These are phyloP conservation scores for Solanum chmielewskii DNA, from an alignment of 257 asterid genomes.

Conservation along the genomic window DNA sequence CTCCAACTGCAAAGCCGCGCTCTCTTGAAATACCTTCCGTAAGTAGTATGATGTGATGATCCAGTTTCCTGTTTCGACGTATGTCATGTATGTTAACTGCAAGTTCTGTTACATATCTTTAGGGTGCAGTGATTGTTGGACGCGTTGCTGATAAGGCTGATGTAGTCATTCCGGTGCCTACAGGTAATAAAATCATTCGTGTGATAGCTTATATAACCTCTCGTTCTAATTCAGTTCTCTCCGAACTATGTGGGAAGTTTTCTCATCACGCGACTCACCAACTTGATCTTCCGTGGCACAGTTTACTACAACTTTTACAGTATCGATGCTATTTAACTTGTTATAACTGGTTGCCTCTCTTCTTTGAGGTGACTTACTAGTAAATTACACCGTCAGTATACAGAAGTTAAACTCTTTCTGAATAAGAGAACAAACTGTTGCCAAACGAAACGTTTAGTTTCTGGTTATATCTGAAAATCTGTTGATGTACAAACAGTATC, in stretches of 20 bases:
- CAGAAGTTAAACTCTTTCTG: background rate
- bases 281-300: background rate
- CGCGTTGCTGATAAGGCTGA: constrained; percentile 65
- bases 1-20: constrained; percentile 50
- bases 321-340: background rate
- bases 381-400: background rate
- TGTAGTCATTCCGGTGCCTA: constrained; percentile 70
- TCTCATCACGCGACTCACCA: background rate
- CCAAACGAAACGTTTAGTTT: background rate
- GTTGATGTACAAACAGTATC: constrained; percentile 38
- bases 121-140: constrained; percentile 61
- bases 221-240: background rate
- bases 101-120: background rate
- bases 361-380: background rate
- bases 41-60: constrained; percentile 7
- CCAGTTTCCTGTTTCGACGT: background rate
- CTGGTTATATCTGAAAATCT: background rate
- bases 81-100: background rate
- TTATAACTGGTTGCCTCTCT: background rate
- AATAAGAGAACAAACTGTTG: background rate
- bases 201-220: background rate
- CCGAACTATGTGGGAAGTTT: background rate
- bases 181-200: constrained; percentile 30
- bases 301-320: background rate
- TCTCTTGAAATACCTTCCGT: constrained; percentile 67